phyloP scores from a whole-genome alignment of 169 alveolate species.

The Plasmodium yoelii region DNA sequence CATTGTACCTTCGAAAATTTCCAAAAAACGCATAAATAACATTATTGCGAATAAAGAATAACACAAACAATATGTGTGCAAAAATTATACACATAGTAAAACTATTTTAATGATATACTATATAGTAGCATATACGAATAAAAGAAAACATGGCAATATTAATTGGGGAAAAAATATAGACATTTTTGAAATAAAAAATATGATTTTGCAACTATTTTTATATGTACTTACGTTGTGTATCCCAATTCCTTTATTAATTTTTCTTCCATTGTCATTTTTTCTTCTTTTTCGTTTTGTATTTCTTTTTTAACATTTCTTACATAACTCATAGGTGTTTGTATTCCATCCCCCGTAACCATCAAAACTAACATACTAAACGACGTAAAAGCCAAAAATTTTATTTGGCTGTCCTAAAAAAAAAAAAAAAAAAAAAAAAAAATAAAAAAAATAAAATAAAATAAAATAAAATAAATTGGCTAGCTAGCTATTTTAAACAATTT shows the following conservation, averaged over 20 bases:
- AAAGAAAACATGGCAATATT: too few relatives aligned
- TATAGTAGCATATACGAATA: too few relatives aligned
- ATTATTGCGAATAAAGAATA: not conserved
- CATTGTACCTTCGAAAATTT: conserved; percentile 36
- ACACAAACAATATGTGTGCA: not conserved
- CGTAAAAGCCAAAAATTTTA: conserved; percentile 56
- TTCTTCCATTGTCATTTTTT: conserved; percentile 28
- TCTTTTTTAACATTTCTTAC: conserved; percentile 39
- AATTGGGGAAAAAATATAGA: too few relatives aligned
- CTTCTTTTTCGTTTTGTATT: conserved; percentile 32
- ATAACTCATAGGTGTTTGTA: conserved; percentile 67
- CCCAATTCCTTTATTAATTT: conserved; percentile 52
- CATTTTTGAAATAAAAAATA: too few relatives aligned
- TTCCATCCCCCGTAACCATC: conserved; percentile 71
- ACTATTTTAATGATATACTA: too few relatives aligned
- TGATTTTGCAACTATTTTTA: too few relatives aligned
- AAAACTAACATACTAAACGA: conserved; percentile 59
- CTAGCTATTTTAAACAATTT: not conserved
- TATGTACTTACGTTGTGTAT: conserved; percentile 26
- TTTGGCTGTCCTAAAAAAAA: conserved; percentile 34
- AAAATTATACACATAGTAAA: not conserved
- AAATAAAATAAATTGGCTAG: too few relatives aligned
- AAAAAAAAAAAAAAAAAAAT: conserved; percentile 8
- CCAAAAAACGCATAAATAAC: conserved; percentile 1
- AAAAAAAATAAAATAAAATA: too few relatives aligned